phyloP scores from a whole-genome alignment of 2,329 filamentous ascomycete genomes.

The Aspergillus pseudotamarii region DNA sequence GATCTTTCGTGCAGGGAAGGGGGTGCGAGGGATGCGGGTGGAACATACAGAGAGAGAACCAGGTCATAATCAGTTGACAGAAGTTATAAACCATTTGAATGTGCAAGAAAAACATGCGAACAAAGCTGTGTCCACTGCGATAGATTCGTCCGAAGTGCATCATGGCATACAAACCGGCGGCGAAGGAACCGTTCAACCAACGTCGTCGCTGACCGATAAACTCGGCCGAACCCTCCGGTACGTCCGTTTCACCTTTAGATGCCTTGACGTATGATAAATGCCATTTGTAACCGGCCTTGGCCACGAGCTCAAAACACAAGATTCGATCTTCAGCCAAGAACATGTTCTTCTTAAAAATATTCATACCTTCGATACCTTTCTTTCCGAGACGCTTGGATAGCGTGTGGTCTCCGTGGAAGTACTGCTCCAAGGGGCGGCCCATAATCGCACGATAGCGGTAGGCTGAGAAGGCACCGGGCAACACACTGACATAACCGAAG shows the following conservation, averaged over 20 bases:
- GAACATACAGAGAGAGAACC: conserved; percentile 69
- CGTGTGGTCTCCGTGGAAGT: conserved; percentile 99
- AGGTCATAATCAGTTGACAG: conserved; percentile 83
- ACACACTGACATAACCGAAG: conserved; percentile 95
- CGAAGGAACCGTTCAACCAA: conserved; percentile 99
- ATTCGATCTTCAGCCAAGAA: conserved; percentile 99
- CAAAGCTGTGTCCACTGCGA: conserved; percentile 93
- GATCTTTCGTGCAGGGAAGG: conserved; percentile 10
- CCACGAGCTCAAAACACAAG: conserved; percentile 97
- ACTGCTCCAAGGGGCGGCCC: conserved; percentile 94
- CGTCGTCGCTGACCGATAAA: conserved; percentile 97
- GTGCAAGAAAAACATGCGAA: conserved; percentile 99
- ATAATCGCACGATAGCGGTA: conserved; percentile 98
- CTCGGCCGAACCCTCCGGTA: conserved; percentile 92
- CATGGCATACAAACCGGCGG: conserved; percentile 91
- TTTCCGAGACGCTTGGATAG: conserved; percentile 92
- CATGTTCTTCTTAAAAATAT: conserved; percentile 99
- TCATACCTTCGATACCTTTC: conserved; percentile 99
- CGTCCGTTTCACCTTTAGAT: conserved; percentile 97
- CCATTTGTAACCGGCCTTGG: conserved; percentile 98
- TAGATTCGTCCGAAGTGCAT: conserved; percentile 99
- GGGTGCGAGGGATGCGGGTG: not conserved
- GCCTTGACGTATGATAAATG: conserved; percentile 98
- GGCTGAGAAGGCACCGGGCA: conserved; percentile 97
- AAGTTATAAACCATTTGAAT: conserved; percentile 95